These are phyloP conservation scores for Backusella parvicylindrica DNA, from an alignment of 192 early-diverging fungal genomes.

Conservation along the genomic window DNA sequence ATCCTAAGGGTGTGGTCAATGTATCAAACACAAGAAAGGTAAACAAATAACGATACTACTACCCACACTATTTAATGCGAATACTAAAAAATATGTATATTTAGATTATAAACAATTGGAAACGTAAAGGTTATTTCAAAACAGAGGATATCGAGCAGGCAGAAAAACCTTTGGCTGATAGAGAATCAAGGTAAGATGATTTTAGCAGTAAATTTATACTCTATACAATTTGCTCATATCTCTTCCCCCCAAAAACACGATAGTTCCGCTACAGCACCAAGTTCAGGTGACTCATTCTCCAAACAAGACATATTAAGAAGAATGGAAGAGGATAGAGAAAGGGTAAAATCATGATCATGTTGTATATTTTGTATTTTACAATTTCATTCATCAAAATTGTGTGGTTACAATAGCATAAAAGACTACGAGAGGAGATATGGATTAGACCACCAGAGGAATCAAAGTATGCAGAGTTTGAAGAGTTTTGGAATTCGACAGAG, in stretches of 20 bases:
- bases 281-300: conserved; percentile 25
- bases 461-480: conserved; percentile 39
- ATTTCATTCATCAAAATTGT: too few species aligned
- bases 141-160: conserved; percentile 32
- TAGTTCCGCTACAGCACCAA: background rate
- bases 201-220: background rate
- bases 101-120: conserved; percentile 34
- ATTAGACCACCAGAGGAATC: conserved; percentile 43
- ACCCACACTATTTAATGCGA: background rate
- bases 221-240: background rate
- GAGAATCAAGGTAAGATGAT: conserved; percentile 39
- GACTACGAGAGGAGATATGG: conserved; percentile 56
- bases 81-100: too few species aligned
- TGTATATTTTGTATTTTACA: too few species aligned
- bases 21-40: conserved; percentile 50
- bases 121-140: conserved; percentile 29
- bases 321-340: conserved; percentile 58
- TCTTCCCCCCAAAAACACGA: background rate
- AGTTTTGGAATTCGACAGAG: conserved; percentile 44
- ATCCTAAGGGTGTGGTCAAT: conserved; percentile 51
- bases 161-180: conserved; percentile 32
- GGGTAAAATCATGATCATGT: conserved; percentile 24
- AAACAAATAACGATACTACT: background rate
- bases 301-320: conserved; percentile 50
- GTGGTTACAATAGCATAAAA: conserved; percentile 56